Evolutionary conservation across 2,329 filamentous ascomycete species (phyloP).

Genomic region (Ciborinia camelliae): DNA sequence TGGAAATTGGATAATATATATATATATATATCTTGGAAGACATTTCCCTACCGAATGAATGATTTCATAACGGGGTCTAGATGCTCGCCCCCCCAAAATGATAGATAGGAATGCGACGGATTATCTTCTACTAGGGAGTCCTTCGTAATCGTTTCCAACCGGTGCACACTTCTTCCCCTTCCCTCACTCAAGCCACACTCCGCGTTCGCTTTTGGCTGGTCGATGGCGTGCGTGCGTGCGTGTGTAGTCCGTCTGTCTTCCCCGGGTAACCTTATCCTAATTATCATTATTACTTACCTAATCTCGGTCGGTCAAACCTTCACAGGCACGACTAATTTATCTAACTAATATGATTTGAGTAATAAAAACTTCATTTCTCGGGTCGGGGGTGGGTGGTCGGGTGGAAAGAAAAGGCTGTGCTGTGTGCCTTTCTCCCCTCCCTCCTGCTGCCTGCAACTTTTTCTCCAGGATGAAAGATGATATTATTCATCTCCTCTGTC

Average conservation of each 20-base stretch:
- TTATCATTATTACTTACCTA: background rate
- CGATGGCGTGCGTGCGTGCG: constrained; percentile 6
- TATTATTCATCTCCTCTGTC: background rate
- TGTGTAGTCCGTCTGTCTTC: too few species aligned
- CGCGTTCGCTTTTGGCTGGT: background rate
- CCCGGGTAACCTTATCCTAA: background rate
- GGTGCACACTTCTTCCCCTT: too few species aligned
- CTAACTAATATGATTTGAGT: background rate
- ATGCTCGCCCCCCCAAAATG: too few species aligned
- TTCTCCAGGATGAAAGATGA: background rate
- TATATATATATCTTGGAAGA: background rate
- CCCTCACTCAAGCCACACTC: constrained; percentile 4
- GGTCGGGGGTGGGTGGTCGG: too few species aligned
- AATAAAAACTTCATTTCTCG: background rate
- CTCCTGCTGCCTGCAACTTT: background rate
- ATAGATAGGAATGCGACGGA: background rate
- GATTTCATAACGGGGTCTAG: too few species aligned
- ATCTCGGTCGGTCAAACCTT: too few species aligned
- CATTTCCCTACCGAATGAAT: too few species aligned
- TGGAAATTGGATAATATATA: too few species aligned
- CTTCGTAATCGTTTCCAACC: too few species aligned
- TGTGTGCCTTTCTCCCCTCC: too few species aligned
- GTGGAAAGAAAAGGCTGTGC: too few species aligned
- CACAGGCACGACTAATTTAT: too few species aligned
- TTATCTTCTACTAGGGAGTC: background rate